phyloP scores from a whole-genome alignment of 2,329 filamentous ascomycete species.

The Trichoderma pleuroti region DNA sequence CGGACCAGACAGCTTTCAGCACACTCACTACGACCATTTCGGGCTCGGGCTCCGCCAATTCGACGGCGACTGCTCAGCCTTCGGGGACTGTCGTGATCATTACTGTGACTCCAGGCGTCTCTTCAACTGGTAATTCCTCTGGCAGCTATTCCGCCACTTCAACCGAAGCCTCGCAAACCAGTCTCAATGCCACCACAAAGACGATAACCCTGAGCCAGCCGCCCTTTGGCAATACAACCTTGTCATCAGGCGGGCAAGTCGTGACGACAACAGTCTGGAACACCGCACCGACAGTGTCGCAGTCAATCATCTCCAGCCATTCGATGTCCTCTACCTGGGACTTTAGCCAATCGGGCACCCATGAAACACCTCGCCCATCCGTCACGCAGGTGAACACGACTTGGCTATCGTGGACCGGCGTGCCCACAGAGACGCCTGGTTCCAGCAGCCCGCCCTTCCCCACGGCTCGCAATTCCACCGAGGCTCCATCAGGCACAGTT shows the following conservation, averaged over 20 bases:
- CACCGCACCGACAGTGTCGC: constrained; percentile 14
- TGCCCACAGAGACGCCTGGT: background rate
- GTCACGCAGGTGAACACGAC: constrained; percentile 5
- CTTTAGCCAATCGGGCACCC: background rate
- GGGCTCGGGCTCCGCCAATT: background rate
- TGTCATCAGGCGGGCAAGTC: background rate
- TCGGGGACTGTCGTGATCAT: background rate
- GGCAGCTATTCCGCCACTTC: background rate
- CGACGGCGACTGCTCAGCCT: background rate
- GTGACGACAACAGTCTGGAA: constrained; percentile 3
- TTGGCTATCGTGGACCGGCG: constrained; percentile 2
- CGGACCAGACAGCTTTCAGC: background rate
- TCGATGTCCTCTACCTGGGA: background rate
- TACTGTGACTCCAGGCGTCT: background rate
- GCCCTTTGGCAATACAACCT: constrained; percentile 23
- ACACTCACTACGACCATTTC: background rate
- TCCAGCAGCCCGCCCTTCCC: constrained; percentile 11
- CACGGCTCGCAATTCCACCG: constrained; percentile 7
- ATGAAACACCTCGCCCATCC: background rate
- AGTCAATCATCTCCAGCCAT: constrained; percentile 8
- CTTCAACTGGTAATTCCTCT: background rate
- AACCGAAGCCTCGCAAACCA: background rate
- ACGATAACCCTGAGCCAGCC: constrained; percentile 14
- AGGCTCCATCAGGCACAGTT: constrained; percentile 4
- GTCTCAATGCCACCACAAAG: constrained; percentile 1